phyloP scores from a whole-genome alignment of 2,329 filamentous ascomycete genomes.

The Hypoxylon sp. region DNA sequence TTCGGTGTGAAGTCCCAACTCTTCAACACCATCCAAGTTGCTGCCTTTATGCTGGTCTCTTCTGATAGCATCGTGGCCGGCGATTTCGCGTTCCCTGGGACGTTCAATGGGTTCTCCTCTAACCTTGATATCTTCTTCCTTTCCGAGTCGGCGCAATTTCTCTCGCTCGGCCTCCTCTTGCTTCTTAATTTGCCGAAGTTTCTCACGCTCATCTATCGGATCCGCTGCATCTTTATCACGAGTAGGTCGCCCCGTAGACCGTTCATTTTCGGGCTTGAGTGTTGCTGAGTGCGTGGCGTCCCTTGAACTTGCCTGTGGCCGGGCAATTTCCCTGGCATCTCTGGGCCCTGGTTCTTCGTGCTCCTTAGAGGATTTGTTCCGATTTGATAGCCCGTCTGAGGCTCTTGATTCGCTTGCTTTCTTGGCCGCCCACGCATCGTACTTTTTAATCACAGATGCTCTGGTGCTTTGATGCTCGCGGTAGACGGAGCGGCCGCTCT shows the following conservation, averaged over 20 bases:
- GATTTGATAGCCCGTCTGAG: not conserved
- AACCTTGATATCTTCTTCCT: not conserved
- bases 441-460: not conserved
- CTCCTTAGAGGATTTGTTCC: not conserved
- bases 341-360: not conserved
- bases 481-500: conserved; percentile 1
- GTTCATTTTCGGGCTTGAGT: not conserved
- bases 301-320: not conserved
- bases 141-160: not conserved
- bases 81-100: too few species aligned
- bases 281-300: not conserved
- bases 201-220: conserved; percentile 14
- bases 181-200: conserved; percentile 10
- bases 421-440: not conserved
- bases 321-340: not conserved
- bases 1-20: not conserved
- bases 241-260: not conserved
- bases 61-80: too few species aligned
- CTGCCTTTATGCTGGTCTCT: not conserved
- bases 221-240: not conserved
- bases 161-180: conserved; percentile 10
- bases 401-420: not conserved
- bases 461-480: conserved; percentile 17
- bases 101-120: not conserved
- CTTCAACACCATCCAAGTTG: not conserved